A percentile compares a stretch with the other conserved stretches of the same genome.
These are phyloP conservation scores for Adiantum capillusveneris DNA, from an alignment of 75 land plant genomes.

Conservation along the genomic window DNA sequence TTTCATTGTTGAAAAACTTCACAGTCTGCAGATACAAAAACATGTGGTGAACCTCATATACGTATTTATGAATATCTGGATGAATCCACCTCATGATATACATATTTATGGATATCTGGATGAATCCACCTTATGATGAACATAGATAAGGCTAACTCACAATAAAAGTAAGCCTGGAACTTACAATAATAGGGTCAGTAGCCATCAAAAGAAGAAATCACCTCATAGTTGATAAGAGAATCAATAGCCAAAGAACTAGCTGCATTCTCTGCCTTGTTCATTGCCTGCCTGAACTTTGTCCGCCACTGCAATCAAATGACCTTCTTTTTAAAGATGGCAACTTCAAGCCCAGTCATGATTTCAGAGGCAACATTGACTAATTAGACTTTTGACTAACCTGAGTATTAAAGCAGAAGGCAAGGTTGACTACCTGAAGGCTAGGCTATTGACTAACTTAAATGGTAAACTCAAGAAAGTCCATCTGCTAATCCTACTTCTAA, in stretches of 20 bases:
- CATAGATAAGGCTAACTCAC: background rate
- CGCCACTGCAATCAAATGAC: conserved; percentile 55
- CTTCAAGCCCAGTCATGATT: too few relatives aligned
- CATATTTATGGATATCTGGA: background rate
- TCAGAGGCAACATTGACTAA: too few relatives aligned
- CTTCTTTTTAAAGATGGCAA: too few relatives aligned
- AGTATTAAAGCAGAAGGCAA: too few relatives aligned
- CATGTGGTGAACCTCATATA: background rate
- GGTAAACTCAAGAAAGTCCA: too few relatives aligned
- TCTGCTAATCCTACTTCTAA: too few relatives aligned
- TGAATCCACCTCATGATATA: too few relatives aligned
- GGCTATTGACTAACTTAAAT: too few relatives aligned
- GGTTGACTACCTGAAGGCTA: too few relatives aligned
- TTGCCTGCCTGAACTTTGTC: conserved; percentile 87
- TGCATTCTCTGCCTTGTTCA: conserved; percentile 99
- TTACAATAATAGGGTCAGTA: background rate
- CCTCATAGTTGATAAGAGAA: conserved; percentile 97
- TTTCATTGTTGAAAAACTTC: conserved; percentile 93
- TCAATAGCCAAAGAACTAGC: conserved; percentile 88
- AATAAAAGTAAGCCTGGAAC: too few relatives aligned
- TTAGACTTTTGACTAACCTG: too few relatives aligned
- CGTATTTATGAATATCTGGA: background rate
- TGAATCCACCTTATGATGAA: too few relatives aligned
- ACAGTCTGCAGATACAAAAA: conserved; percentile 72
- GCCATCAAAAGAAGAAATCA: conserved; percentile 4